A percentile compares a stretch with the other conserved stretches of the same genome.
Conservation (phyloP, 2,329 filamentous ascomycete species). For the Dactylellina haptotyla region DNA sequence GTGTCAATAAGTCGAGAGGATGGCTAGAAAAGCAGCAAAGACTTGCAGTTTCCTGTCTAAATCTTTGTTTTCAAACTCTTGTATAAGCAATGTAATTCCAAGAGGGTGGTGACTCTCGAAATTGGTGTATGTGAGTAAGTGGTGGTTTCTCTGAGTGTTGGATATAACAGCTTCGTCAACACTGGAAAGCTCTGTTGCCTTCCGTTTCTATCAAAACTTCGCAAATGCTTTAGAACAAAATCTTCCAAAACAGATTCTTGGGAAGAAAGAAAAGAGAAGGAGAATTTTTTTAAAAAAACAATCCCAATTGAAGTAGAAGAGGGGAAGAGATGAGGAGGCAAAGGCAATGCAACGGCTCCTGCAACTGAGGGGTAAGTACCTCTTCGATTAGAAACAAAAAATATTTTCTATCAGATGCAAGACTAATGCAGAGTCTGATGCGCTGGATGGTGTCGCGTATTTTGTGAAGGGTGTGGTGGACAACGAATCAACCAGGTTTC, state of each 20-base stretch:
- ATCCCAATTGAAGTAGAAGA: conserved; percentile 3
- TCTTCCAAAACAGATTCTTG: background rate
- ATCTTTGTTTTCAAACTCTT: conserved; percentile 17
- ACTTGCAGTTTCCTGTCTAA: conserved; percentile 50
- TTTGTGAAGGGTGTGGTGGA: conserved; percentile 37
- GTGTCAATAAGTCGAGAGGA: conserved; percentile 4
- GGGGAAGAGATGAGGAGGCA: conserved; percentile 49
- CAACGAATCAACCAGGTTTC: conserved; percentile 52
- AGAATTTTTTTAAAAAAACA: conserved; percentile 1
- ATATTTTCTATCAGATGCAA: conserved; percentile 32
- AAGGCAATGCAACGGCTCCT: conserved; percentile 1
- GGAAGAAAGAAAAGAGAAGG: background rate
- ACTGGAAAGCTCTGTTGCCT: conserved; percentile 4
- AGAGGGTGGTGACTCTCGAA: too few species aligned
- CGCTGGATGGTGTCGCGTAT: conserved; percentile 29
- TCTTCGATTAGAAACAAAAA: conserved; percentile 27
- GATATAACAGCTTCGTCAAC: conserved; percentile 46
- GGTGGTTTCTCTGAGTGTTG: conserved; percentile 39
- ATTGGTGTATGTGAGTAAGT: conserved; percentile 6
- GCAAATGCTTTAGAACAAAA: conserved; percentile 6
- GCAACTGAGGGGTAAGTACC: conserved; percentile 51
- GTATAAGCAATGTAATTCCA: too few species aligned
- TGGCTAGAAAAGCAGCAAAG: background rate
- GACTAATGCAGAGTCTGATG: conserved; percentile 50
- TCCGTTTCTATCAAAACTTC: conserved; percentile 12